Conservation (phyloP, 345 rosid genomes). For the Adansonia digitata region DNA sequence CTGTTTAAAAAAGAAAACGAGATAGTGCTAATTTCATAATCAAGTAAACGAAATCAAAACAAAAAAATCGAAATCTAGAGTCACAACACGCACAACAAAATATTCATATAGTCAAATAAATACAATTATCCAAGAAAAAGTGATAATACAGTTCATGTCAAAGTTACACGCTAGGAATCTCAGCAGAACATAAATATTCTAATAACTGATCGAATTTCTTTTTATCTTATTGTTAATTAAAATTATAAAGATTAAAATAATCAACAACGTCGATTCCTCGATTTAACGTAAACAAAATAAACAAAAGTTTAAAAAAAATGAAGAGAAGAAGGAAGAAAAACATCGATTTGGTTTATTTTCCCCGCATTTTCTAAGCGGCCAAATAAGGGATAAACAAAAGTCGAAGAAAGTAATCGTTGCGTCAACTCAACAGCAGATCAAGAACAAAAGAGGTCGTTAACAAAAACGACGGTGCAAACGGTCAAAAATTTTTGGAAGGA, state of each 20-base stretch:
- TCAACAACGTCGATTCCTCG: background rate
- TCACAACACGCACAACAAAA: background rate
- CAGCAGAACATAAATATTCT: background rate
- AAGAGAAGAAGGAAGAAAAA: background rate
- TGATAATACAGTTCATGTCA: background rate
- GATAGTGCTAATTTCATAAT: background rate
- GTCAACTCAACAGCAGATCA: constrained; percentile 13
- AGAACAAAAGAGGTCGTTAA: background rate
- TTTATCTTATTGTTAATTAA: background rate
- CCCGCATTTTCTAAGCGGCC: constrained; percentile 15
- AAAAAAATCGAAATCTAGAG: background rate
- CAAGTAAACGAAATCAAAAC: background rate
- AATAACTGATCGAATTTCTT: background rate
- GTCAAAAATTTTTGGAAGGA: background rate
- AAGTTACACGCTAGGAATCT: background rate
- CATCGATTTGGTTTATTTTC: background rate
- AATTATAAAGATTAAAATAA: background rate
- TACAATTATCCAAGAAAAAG: background rate
- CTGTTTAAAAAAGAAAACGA: background rate
- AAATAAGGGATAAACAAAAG: constrained; percentile 1
- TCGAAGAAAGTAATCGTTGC: background rate
- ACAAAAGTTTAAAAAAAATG: background rate
- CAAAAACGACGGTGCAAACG: constrained; percentile 6
- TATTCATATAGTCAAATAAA: background rate
- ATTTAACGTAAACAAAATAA: background rate